Base-by-base conservation (phyloP, 2,329 filamentous ascomycete genomes). In the Neofusicoccum umdonicola region DNA sequence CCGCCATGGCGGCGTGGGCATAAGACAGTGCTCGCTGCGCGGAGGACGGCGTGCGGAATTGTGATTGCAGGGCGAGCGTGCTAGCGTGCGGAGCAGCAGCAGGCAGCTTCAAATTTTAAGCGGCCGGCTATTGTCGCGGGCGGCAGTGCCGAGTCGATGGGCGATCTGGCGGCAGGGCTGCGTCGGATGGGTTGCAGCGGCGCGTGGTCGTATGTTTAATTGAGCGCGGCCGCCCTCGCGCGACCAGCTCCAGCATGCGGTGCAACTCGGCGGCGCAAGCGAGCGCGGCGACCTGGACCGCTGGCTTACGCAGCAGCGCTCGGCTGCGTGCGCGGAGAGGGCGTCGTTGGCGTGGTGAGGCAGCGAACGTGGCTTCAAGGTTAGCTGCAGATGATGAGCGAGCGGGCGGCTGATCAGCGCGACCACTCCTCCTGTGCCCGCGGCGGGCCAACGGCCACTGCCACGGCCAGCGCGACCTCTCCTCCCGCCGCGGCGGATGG, bases 311-410 rank as follows among this genome's bases (percentile, higher is more conserved):
- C 58, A 62, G 58, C 45, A 50, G 11, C 37, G 35, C 31, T 50
- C 44, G 45, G 58, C 35, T 45, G 58, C 57, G 57, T 9, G 42
- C 57, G 45, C 58, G 31, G 45, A 41, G 39, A 51, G 35, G 57
- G 57, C 57, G 57, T 61, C 45, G 17, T 8, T 15, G 42, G 57
- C 35, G 57, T 13, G 31, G 42, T 50, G 34, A 51, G 45, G 45
- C 47, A 50, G 35, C 58, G 58, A 62, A 62, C 58, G 58, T 62
- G 58, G 58, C 58, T 62, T 62, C 58, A 62, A 62, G 58, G 58
- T 62, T 62, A 62, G 58, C 58, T 62, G 58, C 58, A 62, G 44
- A 62, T 62, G 58, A 60, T 60, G 56, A 39, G 56, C 56, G 56
- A 60, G 56, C 56, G 56, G 56, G 56, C 56, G 56, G 56, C 56